phyloP scores from a whole-genome alignment of 2,329 filamentous ascomycete species.

The Penicillium sp. region DNA sequence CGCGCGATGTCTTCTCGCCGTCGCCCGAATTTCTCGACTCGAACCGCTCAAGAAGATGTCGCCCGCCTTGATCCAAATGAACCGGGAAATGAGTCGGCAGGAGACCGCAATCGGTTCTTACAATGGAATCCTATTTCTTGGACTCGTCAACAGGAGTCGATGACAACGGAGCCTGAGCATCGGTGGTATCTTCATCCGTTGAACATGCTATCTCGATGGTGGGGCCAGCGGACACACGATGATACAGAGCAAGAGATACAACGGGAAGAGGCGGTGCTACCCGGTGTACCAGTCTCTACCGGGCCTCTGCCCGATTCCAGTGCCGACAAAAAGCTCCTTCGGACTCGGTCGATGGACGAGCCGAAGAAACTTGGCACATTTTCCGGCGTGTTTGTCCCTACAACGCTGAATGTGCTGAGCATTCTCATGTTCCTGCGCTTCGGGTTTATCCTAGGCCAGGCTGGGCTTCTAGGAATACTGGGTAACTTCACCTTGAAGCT shows the following conservation, averaged over 20 bases:
- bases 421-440: constrained; percentile 92
- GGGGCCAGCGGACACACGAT: constrained; percentile 12
- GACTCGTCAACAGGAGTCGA: constrained; percentile 23
- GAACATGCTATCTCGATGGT: constrained; percentile 24
- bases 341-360: constrained; percentile 23
- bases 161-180: constrained; percentile 14
- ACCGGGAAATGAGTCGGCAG: constrained; percentile 16
- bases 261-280: constrained; percentile 5
- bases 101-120: constrained; percentile 21
- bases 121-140: constrained; percentile 19
- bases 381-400: constrained; percentile 77
- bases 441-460: constrained; percentile 74
- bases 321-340: constrained; percentile 28
- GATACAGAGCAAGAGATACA: constrained; percentile 9
- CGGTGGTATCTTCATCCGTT: constrained; percentile 22
- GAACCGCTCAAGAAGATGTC: constrained; percentile 36
- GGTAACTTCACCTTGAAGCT: constrained; percentile 44
- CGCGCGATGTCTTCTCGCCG: constrained; percentile 30
- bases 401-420: constrained; percentile 80
- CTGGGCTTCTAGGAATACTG: constrained; percentile 72
- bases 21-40: constrained; percentile 38
- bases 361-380: constrained; percentile 66
- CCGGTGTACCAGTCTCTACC: constrained; percentile 14
- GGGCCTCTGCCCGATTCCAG: constrained; percentile 24
- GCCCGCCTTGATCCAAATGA: constrained; percentile 33